phyloP scores from a whole-genome alignment of 164 flowering plant genomes.

The Litsea cubeba region DNA sequence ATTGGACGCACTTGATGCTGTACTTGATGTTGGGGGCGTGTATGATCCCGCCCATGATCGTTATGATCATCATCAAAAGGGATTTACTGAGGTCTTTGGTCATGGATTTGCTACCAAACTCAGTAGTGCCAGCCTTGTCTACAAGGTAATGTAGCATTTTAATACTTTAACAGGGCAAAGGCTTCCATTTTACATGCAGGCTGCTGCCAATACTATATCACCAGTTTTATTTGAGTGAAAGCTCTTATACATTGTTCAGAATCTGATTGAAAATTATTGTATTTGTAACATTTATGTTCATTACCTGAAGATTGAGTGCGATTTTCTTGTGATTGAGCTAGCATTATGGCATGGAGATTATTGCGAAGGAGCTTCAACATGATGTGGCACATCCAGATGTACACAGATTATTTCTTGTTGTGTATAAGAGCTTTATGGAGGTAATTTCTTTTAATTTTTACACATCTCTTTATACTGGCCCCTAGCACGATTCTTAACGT shows the following conservation, averaged over 20 bases:
- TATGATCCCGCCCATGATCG: constrained; percentile 51
- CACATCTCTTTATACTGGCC: no score
- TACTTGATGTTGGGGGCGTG: constrained; percentile 70
- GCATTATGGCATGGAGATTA: constrained; percentile 61
- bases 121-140: constrained; percentile 67
- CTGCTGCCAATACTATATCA: not conserved
- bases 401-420: constrained; percentile 39
- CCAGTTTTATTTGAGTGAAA: not conserved
- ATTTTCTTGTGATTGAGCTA: constrained; percentile 11
- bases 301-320: not conserved
- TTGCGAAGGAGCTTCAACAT: constrained; percentile 58
- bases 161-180: not conserved
- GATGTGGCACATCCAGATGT: constrained; percentile 53
- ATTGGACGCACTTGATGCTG: constrained; percentile 60
- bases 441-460: constrained; percentile 15
- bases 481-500: no score
- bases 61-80: constrained; percentile 71
- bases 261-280: not conserved
- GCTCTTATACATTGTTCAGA: not conserved
- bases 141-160: constrained; percentile 35
- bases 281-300: not conserved
- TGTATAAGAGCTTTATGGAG: constrained; percentile 66
- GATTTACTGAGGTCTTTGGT: constrained; percentile 57
- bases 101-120: constrained; percentile 60
- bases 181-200: not conserved